Percentiles rank a stretch among this genome's conserved stretches.
phyloP scores from a whole-genome alignment of 208 protist genomes.

The Acanthamoeba lenticulata region DNA sequence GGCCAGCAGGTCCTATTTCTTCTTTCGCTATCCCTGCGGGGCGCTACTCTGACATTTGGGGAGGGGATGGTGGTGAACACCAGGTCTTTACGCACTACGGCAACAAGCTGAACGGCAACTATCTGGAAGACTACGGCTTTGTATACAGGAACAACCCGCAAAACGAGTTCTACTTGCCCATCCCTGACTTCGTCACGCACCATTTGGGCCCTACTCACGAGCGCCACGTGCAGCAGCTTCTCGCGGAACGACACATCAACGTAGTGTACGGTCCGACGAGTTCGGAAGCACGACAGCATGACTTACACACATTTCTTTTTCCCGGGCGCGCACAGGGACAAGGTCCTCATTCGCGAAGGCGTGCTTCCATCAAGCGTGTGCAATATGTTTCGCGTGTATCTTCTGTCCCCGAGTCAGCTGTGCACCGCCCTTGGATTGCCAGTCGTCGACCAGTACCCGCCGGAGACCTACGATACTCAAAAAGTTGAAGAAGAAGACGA shows the following conservation, averaged over 20 bases:
- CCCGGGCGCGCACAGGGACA: background rate
- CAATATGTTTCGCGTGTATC: background rate
- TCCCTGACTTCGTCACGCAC: background rate
- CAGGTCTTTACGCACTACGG: constrained; percentile 7
- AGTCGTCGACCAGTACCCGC: background rate
- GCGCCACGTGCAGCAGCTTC: background rate
- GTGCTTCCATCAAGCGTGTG: background rate
- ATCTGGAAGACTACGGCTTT: background rate
- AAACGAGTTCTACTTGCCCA: background rate
- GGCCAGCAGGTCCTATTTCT: background rate
- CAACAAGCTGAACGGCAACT: background rate
- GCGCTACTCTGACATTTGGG: no score
- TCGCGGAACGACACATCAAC: background rate
- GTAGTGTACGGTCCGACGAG: no score
- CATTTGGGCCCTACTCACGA: background rate
- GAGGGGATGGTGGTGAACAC: no score
- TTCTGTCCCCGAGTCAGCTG: background rate
- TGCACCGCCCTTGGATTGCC: background rate
- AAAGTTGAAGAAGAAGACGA: background rate
- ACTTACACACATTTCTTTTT: no score
- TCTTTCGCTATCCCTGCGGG: no score
- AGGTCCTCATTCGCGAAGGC: background rate
- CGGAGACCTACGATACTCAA: background rate
- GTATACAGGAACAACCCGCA: background rate
- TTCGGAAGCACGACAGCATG: no score